Base-by-base conservation (phyloP, 768 basidiomycete genomes). In the Russula ochroleuca region DNA sequence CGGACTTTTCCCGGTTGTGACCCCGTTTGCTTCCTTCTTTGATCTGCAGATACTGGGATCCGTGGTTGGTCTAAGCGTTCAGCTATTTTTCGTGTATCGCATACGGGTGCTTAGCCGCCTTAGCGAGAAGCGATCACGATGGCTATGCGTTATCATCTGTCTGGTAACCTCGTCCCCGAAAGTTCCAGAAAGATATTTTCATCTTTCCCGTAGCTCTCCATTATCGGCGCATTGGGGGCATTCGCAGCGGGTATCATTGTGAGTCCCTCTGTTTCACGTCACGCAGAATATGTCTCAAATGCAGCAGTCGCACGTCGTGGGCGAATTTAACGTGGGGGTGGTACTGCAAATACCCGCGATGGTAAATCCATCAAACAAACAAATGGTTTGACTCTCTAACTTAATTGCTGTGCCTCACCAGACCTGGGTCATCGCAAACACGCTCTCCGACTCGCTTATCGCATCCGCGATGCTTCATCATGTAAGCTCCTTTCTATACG, bases 41-140 rank as follows among this genome's bases (percentile, higher is more conserved):
- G 72, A 72, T 57, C 68, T 66, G 6, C 73, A 72, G 21, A 58
- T 74, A 7, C 65, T 74, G 33, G 73, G 70, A 6, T 58, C 68
- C 6, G 19, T 72, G 10, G 67, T 72, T 23, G 67, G 69, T 6
- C 62, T 75, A 38, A 62, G 64, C 6, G 69, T 74, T 14, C 72
- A 75, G 62, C 41, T 73, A 8, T 75, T 75, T 58, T 75, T 72
- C 66, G 71, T 69, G 50, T 73, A 72, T 52, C 69, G 73, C 14
- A 75, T 75, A 28, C 69, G 52, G 63, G 47, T 64, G n/a, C 59
- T 64, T 28, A 28, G 28, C 28, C 28, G 28, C 28, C 5, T 28
- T 7, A 38, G 35, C 35, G 14, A 37, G 35, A 54, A 38, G 37
- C 19, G 14, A 23, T 38, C 35, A 9, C 15, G 21, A 21, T 54